A percentile compares a stretch with the other conserved stretches of the same genome.
Evolutionary conservation across 441 rosid species (phyloP).

Genomic region (Manihot esculenta): DNA sequence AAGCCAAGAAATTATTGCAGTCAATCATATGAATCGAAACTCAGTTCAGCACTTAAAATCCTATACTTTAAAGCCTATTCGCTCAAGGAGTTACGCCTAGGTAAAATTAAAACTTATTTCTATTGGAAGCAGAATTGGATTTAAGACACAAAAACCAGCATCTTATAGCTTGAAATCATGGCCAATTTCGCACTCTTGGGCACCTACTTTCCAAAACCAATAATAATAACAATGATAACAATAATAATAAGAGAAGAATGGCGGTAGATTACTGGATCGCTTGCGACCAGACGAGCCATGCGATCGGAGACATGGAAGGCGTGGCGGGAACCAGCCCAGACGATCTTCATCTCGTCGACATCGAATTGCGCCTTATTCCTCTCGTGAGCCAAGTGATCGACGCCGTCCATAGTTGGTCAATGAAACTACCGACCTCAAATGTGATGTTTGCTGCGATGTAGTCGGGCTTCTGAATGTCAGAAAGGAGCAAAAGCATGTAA

Average conservation of each 20-base stretch:
- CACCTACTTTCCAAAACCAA: not conserved
- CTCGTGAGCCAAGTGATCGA: constrained; percentile 67
- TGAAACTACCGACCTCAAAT: no score
- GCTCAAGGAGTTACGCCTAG: no score
- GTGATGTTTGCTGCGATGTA: no score
- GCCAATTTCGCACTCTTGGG: not conserved
- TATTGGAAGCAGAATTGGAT: no score
- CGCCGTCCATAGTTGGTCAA: constrained; percentile 38
- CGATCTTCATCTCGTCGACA: constrained; percentile 83
- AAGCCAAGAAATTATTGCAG: not conserved
- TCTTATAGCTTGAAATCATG: not conserved
- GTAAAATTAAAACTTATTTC: no score
- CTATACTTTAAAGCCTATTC: no score
- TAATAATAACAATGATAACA: not conserved
- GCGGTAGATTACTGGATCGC: constrained; percentile 68
- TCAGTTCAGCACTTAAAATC: no score
- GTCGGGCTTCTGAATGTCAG: no score
- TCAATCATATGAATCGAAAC: no score
- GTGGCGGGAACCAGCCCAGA: constrained; percentile 93
- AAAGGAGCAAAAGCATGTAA: no score
- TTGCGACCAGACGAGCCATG: constrained; percentile 79
- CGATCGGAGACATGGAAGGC: constrained; percentile 77
- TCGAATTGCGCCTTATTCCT: constrained; percentile 73
- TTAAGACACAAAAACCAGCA: no score
- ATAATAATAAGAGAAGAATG: not conserved